A percentile compares a stretch with the other conserved stretches of the same genome.
Evolutionary conservation across 352 stramenopile species (phyloP).

Genomic region (Pythium sukuiense): DNA sequence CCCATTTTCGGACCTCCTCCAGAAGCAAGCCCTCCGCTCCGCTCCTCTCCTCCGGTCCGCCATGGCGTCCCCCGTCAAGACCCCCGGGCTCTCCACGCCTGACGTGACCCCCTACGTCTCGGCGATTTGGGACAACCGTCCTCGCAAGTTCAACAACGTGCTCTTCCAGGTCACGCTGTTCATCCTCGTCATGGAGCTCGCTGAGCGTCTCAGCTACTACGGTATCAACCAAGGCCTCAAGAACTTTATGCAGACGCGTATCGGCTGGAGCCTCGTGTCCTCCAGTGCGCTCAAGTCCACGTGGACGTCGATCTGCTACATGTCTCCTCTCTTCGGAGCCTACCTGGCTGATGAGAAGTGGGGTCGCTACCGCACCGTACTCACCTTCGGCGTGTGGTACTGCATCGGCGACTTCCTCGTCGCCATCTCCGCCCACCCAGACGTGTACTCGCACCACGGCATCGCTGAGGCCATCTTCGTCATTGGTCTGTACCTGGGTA

Average conservation of each 20-base stretch:
- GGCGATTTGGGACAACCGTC: constrained; percentile 47
- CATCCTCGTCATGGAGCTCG: constrained; percentile 60
- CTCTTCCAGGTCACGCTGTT: constrained; percentile 63
- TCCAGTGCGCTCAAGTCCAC: constrained; percentile 62
- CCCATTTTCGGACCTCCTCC: too few relatives aligned
- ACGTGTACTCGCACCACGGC: constrained; percentile 40
- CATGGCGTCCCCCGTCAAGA: too few relatives aligned
- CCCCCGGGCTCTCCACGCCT: too few relatives aligned
- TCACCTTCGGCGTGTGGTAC: constrained; percentile 65
- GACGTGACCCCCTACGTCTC: constrained; percentile 3
- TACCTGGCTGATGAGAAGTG: constrained; percentile 64
- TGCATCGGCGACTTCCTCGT: constrained; percentile 60
- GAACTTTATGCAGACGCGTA: constrained; percentile 66
- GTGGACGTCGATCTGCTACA: constrained; percentile 64
- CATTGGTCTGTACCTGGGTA: constrained; percentile 51
- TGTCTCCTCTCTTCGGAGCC: constrained; percentile 52
- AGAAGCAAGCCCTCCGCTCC: too few relatives aligned
- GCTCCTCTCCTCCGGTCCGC: not conserved
- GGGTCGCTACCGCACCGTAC: constrained; percentile 58
- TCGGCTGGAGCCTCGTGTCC: constrained; percentile 60
- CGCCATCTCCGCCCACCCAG: constrained; percentile 49
- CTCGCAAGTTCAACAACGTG: constrained; percentile 52
- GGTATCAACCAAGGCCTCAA: constrained; percentile 88
- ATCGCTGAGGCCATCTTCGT: constrained; percentile 57
- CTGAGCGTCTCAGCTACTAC: constrained; percentile 80